Conservation (phyloP, 495 filamentous ascomycete species). For the Neurospora sublineolata region DNA sequence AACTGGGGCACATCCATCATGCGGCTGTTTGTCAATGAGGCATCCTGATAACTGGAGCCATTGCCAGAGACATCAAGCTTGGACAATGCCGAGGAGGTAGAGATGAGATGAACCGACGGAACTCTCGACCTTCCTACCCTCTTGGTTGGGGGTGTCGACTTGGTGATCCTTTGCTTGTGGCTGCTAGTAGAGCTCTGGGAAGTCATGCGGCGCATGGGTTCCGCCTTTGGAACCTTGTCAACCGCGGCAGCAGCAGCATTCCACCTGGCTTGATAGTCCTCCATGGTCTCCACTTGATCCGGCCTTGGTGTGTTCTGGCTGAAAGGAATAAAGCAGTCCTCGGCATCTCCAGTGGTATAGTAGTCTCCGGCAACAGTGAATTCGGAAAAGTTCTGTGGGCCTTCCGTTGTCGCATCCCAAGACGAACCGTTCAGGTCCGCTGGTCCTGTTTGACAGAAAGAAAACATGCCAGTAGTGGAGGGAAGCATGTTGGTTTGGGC, state of each 20-base stretch:
- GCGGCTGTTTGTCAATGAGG: conserved; percentile 17
- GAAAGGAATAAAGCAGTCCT: conserved; percentile 37
- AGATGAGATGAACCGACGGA: conserved; percentile 29
- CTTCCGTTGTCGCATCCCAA: conserved; percentile 41
- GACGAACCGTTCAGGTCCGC: conserved; percentile 37
- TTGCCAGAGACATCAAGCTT: conserved; percentile 41
- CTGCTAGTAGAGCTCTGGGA: conserved; percentile 37
- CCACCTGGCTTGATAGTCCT: conserved; percentile 36
- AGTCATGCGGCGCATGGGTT: conserved; percentile 37
- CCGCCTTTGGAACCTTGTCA: conserved; percentile 25
- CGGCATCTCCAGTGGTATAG: conserved; percentile 28
- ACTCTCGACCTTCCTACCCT: conserved; percentile 31
- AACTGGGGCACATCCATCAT: conserved; percentile 36
- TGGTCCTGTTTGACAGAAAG: conserved; percentile 44
- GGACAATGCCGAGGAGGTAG: conserved; percentile 33
- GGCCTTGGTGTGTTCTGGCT: conserved; percentile 39
- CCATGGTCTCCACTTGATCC: conserved; percentile 33
- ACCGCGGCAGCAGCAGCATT: conserved; percentile 22
- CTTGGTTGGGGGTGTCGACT: conserved; percentile 25
- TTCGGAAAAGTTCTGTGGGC: conserved; percentile 41
- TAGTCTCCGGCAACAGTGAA: conserved; percentile 23
- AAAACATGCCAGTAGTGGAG: conserved; percentile 38
- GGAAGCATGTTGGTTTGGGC: conserved; percentile 36
- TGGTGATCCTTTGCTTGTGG: conserved; percentile 36
- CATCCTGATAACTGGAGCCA: conserved; percentile 24